Evolutionary conservation across 768 basidiomycete species (phyloP).

Genomic region (Trametes sanguinea): DNA sequence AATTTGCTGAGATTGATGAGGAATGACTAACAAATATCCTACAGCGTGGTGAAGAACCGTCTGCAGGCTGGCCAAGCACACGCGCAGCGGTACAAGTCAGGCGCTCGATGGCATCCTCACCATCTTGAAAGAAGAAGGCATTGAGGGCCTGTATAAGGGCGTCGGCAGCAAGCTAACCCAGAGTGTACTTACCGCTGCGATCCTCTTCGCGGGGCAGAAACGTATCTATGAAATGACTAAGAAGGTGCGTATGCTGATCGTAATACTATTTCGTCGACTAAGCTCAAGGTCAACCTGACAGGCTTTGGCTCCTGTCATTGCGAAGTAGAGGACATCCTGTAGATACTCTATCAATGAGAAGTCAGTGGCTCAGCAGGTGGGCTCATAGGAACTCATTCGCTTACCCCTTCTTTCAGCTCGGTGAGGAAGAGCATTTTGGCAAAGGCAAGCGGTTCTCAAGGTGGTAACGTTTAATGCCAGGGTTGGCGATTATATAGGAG

Average conservation of each 20-base stretch:
- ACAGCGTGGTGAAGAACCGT: slow-evolving; percentile 72
- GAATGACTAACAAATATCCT: background rate
- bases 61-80: slow-evolving; percentile 73
- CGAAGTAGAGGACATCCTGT: background rate
- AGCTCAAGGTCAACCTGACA: background rate
- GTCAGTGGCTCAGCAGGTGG: too few relatives aligned
- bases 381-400: too few relatives aligned
- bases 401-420: too few relatives aligned
- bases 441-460: too few relatives aligned
- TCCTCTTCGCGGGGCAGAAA: slow-evolving; percentile 88
- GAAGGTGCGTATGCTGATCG: slow-evolving; percentile 33
- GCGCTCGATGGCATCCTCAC: slow-evolving; percentile 74
- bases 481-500: background rate
- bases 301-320: slow-evolving; percentile 12
- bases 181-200: slow-evolving; percentile 90
- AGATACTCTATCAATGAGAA: too few relatives aligned
- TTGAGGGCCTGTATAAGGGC: slow-evolving; percentile 86
- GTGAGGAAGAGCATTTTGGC: too few relatives aligned
- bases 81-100: slow-evolving; percentile 72
- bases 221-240: slow-evolving; percentile 78
- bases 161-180: slow-evolving; percentile 87
- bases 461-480: too few relatives aligned
- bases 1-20: too few relatives aligned
- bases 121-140: slow-evolving; percentile 77
- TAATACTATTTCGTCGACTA: background rate